Evolutionary conservation across 306 rosid species (phyloP), one percentile per base, ranked within the genome.

Genomic region (Sechiopsis laciniata): DNA sequence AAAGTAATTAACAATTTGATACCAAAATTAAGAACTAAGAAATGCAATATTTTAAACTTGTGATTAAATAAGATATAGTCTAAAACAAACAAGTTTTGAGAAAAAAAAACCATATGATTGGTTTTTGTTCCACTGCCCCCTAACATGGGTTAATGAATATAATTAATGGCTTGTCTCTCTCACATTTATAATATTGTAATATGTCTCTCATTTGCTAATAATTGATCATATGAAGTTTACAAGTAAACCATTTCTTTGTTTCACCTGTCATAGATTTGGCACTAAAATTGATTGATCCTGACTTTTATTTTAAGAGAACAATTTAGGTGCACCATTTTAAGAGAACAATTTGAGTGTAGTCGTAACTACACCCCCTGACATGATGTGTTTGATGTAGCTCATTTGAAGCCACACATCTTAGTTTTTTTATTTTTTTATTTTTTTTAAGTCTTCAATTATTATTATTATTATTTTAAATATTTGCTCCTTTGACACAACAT

Each of bases 71-170:
- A n/a, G 71, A 42, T 32, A 26, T 50, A n/a, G 29, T 17, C 2
- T 2, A 17, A 65, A 65, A 17, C 26, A 65, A n/a, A 65, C 29
- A 19, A 7, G 73, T 66, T 75, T 26, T 63, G 22, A 86, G 87
- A 91, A 85, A 84, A n/a, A 48, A 48, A 12, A 75, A 19, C 74
- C 46, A 79, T 75, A 82, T 77, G 85, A 78, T 76, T 67, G 55
- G 77, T 82, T 78, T 88, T 75, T 78, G 82, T 78, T 55, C 46
- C 71, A 65, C 20, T 82, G 86, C 84, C 80, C 79, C 87, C 91
- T 86, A 76, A 86, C 89, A 87, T 74, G 87, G 83, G 54, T 37
- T 80, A 68, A 85, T 81, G 22, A 46, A 68, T 71, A 70, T 7
- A 68, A 77, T 76, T 82, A 67, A 79, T 67, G 16, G 21, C 72